A percentile compares a stretch with the other conserved stretches of the same genome.
phyloP scores from a whole-genome alignment of 768 basidiomycete genomes.

The Tremella mesenterica region DNA sequence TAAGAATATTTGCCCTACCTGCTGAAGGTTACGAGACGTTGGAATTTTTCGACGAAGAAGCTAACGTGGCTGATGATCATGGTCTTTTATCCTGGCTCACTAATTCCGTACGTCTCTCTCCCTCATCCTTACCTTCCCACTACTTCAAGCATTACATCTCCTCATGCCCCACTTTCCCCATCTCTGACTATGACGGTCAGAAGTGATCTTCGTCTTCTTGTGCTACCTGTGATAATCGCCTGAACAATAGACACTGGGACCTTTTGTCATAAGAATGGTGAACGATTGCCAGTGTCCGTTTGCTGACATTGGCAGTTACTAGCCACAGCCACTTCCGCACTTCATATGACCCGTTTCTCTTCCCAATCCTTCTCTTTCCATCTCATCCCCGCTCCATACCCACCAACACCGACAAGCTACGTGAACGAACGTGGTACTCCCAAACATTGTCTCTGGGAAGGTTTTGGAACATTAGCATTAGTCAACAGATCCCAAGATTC shows the following conservation, averaged over 20 bases:
- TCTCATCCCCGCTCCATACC: conserved; percentile 27
- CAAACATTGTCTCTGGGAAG: conserved; percentile 31
- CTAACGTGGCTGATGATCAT: conserved; percentile 28
- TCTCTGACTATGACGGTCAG: no score
- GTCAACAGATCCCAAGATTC: conserved; percentile 29
- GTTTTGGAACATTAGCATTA: conserved; percentile 38
- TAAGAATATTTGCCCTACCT: conserved; percentile 40
- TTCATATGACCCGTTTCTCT: conserved; percentile 41
- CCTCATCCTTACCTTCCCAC: not conserved
- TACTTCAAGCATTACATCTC: no score
- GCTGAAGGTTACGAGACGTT: conserved; percentile 41
- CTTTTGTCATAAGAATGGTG: no score
- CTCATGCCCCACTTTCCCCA: no score
- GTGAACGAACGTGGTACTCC: not conserved
- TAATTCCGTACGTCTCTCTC: conserved; percentile 26
- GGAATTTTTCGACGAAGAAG: conserved; percentile 35
- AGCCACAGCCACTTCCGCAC: conserved; percentile 34
- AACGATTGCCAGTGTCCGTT: no score
- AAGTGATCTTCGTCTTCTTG: no score
- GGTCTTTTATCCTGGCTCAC: conserved; percentile 41
- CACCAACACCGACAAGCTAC: not conserved
- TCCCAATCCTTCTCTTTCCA: conserved; percentile 36
- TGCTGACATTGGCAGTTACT: no score
- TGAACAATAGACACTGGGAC: no score
- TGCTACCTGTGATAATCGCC: no score